These are phyloP conservation scores for Dictyostelium intermedium DNA, from an alignment of 78 protist species.

Conservation along the genomic window DNA sequence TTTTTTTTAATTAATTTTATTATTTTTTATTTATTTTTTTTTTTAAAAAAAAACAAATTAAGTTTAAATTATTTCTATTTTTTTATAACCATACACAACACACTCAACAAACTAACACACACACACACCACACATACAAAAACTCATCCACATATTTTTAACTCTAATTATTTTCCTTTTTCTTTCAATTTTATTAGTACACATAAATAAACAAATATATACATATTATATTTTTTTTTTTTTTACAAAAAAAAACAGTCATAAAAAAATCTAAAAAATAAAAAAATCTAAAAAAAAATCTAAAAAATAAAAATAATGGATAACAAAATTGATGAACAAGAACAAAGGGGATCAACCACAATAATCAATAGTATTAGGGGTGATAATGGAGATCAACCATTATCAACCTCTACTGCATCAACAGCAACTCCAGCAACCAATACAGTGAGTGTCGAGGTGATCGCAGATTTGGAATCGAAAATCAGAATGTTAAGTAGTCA, in stretches of 20 bases:
- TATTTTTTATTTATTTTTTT: too few relatives aligned
- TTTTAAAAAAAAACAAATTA: too few relatives aligned
- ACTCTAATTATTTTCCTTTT: not conserved
- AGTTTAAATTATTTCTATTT: not conserved
- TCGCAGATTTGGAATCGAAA: constrained; percentile 25
- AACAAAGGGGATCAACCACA: not conserved
- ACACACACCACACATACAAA: not conserved
- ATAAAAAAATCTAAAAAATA: not conserved
- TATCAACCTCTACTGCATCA: not conserved
- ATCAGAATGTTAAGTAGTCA: constrained; percentile 10
- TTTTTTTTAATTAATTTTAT: too few relatives aligned
- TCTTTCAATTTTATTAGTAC: not conserved
- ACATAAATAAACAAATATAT: not conserved
- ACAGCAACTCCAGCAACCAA: not conserved
- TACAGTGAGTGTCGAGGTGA: not conserved
- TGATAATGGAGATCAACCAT: too few relatives aligned
- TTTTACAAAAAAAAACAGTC: not conserved
- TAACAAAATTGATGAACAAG: not conserved
- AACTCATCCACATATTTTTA: not conserved
- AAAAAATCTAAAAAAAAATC: not conserved
- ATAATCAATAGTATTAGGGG: not conserved
- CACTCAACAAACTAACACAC: not conserved
- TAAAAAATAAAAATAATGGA: not conserved
- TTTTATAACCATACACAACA: not conserved
- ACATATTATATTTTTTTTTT: not conserved